Conservation (phyloP, 192 early-diverging fungal species). For the Backusella sp. region DNA sequence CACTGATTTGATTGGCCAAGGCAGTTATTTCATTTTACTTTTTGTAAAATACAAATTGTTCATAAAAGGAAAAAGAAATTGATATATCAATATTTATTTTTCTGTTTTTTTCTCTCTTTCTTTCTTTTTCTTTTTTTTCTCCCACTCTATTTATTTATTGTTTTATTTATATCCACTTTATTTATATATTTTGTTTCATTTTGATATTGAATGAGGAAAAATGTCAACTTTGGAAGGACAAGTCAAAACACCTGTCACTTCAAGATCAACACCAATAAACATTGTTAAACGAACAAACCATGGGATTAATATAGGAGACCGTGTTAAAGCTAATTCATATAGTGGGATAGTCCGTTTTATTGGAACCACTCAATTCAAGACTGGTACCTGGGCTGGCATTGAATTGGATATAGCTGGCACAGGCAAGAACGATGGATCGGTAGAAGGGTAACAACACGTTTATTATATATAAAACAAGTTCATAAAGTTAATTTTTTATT, state of each 20-base stretch:
- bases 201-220: background rate
- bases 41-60: background rate
- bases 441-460: constrained; percentile 47
- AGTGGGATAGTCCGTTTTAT: constrained; percentile 62
- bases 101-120: background rate
- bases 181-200: background rate
- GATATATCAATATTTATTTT: background rate
- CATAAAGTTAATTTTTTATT: background rate
- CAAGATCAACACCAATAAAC: background rate
- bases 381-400: constrained; percentile 76
- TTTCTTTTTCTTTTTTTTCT: background rate
- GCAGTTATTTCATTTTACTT: background rate
- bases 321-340: constrained; percentile 10
- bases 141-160: background rate
- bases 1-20: background rate
- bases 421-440: constrained; percentile 75
- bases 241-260: constrained; percentile 1
- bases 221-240: constrained; percentile 7
- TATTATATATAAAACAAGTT: constrained; percentile 31
- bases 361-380: constrained; percentile 67
- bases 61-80: background rate
- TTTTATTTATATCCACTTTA: background rate
- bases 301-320: background rate
- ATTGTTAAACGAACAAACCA: background rate
- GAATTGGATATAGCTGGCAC: constrained; percentile 64